Evolutionary conservation across 208 protist species (phyloP), one percentile per base, ranked within the genome.

Genomic region (Leishmania martiniquensis): DNA sequence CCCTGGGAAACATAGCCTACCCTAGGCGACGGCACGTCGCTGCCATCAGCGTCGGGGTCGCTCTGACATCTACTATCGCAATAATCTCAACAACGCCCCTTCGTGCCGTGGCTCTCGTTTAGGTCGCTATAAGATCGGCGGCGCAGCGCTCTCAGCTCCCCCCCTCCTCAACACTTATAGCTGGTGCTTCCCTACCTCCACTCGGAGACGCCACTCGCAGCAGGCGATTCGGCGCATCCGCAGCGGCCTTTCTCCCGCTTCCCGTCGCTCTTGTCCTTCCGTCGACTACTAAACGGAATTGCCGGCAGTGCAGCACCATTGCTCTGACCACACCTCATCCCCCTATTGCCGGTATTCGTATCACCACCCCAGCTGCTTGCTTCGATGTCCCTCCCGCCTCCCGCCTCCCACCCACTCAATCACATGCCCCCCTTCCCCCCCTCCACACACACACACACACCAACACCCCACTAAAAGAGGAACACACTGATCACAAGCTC

Each of bases 1-100:
- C 70, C 70, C 34, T 75, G 70, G 70, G 70, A 75, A 62, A 7
- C 62, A 13, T 75, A 57, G 32, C 45, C 34, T 39, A 25, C 15
- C 12, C 66, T 3, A n/a, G n/a, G 25, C 44, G 29, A 39, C 66
- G 15, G 9, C 44, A 39, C 44, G 25, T 69, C 44, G 15, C 9
- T 52, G 44, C 44, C 44, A 71, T 25, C 44, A 22, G 4, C 66
- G 44, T 52, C 66, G 25, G 22, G n/a, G 66, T 20, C 37, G 25
- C 25, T 67, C 13, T 67, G n/a, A 37, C 1, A 44, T 12, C n/a
- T 37, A 25, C 62, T 22, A 9, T 12, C 7, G 37, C 62, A 39
- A 44, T 67, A 1, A 45, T 65, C 6, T 44, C 62, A 12, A 29
- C 20, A 17, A 13, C 20, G 37, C 57, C 57, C 37, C 29, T 39